Conservation (phyloP, 106 monocot species). For the Dioscorea zingiberensis region DNA sequence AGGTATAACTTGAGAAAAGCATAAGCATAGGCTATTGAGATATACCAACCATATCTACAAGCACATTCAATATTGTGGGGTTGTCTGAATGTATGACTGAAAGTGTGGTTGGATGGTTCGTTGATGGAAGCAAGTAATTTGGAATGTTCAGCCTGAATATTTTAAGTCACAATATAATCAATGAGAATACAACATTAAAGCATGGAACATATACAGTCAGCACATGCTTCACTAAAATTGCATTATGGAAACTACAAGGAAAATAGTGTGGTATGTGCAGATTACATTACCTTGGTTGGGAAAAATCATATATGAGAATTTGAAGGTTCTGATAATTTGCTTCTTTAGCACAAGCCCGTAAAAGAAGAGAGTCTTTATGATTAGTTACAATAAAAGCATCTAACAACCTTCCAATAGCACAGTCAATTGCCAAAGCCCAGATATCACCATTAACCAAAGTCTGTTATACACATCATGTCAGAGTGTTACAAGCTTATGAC, state of each 20-base stretch:
- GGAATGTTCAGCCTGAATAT: slow-evolving; percentile 72
- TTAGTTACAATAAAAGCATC: slow-evolving; percentile 95
- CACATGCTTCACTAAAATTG: background rate
- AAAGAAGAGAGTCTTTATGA: slow-evolving; percentile 74
- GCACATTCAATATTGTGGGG: slow-evolving; percentile 71
- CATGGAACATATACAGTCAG: too few relatives aligned
- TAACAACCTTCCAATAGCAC: slow-evolving; percentile 67
- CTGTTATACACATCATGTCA: slow-evolving; percentile 29
- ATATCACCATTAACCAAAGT: slow-evolving; percentile 53
- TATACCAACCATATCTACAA: slow-evolving; percentile 86
- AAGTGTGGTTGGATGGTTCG: slow-evolving; percentile 72
- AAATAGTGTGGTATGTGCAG: background rate
- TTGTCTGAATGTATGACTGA: slow-evolving; percentile 80
- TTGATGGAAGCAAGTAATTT: slow-evolving; percentile 61
- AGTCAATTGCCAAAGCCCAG: slow-evolving; percentile 89
- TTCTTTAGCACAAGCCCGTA: slow-evolving; percentile 84
- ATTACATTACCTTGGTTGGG: slow-evolving; percentile 55
- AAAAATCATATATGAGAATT: slow-evolving; percentile 94
- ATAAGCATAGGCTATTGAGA: background rate
- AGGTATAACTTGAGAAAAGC: too few relatives aligned
- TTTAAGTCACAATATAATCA: too few relatives aligned
- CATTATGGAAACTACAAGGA: background rate
- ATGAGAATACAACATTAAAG: too few relatives aligned
- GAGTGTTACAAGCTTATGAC: too few relatives aligned
- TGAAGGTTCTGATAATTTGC: slow-evolving; percentile 72